These are phyloP conservation scores for Juglanconis juglandina DNA, from an alignment of 2,329 filamentous ascomycete species.

Conservation along the genomic window DNA sequence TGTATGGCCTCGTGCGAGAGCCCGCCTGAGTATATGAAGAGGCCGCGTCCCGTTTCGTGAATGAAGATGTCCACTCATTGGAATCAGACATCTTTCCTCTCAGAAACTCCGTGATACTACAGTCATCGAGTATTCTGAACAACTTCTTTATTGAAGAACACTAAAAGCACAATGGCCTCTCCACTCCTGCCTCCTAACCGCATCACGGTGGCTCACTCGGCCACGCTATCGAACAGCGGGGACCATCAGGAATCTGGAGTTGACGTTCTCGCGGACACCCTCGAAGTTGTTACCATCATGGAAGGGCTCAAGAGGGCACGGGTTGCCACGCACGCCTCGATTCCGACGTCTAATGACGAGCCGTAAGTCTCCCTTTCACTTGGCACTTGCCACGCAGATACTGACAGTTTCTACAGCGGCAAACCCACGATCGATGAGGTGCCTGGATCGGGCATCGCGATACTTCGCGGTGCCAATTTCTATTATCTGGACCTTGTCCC, in stretches of 20 bases:
- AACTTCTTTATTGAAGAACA: too few species aligned
- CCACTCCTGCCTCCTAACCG: too few species aligned
- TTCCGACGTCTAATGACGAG: slow-evolving; percentile 19
- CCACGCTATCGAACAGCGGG: too few species aligned
- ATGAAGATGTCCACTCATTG: too few species aligned
- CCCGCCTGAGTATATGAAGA: too few species aligned
- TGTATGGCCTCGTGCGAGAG: too few species aligned
- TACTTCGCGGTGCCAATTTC: slow-evolving; percentile 29
- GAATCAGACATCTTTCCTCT: too few species aligned
- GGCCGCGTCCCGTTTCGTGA: too few species aligned
- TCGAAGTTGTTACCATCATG: not conserved
- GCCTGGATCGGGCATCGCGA: slow-evolving; percentile 29
- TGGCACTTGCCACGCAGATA: not conserved
- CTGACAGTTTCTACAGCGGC: not conserved
- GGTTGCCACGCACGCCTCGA: slow-evolving; percentile 1
- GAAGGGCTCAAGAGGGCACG: not conserved
- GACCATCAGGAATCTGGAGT: slow-evolving; percentile 5
- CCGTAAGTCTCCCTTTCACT: slow-evolving; percentile 21
- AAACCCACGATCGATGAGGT: slow-evolving; percentile 22
- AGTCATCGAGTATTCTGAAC: too few species aligned
- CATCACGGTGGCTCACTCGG: not conserved
- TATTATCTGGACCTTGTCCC: slow-evolving; percentile 30
- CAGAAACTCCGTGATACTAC: too few species aligned
- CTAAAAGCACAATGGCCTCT: too few species aligned
- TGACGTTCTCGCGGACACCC: slow-evolving; percentile 1